phyloP scores from a whole-genome alignment of 1,139 yeast genomes.

The Debaryomyces fabryi region DNA sequence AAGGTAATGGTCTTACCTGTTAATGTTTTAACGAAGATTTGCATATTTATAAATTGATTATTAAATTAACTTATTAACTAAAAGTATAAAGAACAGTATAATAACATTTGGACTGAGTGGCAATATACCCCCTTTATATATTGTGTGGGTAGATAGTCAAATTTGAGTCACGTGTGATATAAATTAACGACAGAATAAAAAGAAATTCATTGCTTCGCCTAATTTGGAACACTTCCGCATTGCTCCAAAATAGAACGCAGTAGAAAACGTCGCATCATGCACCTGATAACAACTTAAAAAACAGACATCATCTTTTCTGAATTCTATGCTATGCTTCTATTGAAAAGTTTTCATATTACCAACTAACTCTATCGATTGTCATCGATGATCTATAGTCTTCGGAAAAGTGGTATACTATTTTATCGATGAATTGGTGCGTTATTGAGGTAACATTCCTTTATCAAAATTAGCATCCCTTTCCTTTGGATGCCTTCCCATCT shows the following conservation, averaged over 20 bases:
- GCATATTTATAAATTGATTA: slow-evolving; percentile 51
- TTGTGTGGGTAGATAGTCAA: neutral
- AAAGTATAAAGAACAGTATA: neutral
- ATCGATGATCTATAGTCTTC: too few species aligned
- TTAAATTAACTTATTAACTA: slow-evolving; percentile 1
- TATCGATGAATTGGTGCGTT: too few species aligned
- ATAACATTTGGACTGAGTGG: slow-evolving; percentile 7
- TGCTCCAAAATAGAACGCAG: neutral
- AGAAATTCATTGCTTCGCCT: slow-evolving; percentile 5
- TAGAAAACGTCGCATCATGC: slow-evolving; percentile 1
- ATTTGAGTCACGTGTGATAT: neutral
- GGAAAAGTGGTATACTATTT: too few species aligned
- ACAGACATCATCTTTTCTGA: neutral
- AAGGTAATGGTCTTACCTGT: slow-evolving; percentile 80
- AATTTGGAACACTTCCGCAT: neutral
- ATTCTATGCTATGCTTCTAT: too few species aligned
- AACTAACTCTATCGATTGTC: too few species aligned
- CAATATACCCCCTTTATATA: slow-evolving; percentile 9
- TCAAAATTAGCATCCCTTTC: too few species aligned
- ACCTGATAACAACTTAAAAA: neutral
- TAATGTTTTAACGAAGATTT: slow-evolving; percentile 93
- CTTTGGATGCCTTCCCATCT: too few species aligned
- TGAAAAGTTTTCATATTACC: too few species aligned
- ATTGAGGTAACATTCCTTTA: too few species aligned
- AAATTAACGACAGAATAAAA: neutral